phyloP scores from a whole-genome alignment of 192 early-diverging fungal species.

The Rhizophagus clarus region DNA sequence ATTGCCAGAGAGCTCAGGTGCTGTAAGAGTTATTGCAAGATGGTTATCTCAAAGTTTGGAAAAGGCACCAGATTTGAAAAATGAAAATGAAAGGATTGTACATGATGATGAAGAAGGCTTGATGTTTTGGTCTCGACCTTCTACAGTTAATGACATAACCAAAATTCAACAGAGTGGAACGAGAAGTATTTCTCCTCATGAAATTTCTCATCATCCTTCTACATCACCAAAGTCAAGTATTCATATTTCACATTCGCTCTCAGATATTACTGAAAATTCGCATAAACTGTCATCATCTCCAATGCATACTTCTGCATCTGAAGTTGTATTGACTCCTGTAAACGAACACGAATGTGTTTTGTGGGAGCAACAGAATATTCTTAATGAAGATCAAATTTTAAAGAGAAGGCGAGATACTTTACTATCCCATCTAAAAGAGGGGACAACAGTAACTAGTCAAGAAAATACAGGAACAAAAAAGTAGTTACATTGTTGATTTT shows the following conservation, averaged over 20 bases:
- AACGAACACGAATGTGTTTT: conserved; percentile 16
- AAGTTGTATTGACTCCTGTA: neutral
- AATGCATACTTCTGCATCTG: neutral
- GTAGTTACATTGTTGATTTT: neutral
- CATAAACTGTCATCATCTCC: neutral
- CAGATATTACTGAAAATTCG: conserved; percentile 12
- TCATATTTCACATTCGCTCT: conserved; percentile 2
- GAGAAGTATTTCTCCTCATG: neutral
- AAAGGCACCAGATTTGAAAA: neutral
- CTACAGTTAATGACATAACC: neutral
- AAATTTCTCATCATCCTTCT: neutral
- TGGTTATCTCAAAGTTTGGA: conserved; percentile 21
- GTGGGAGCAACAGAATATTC: conserved; percentile 26
- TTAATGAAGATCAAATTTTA: conserved; percentile 18
- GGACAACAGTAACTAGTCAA: neutral
- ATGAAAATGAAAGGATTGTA: neutral
- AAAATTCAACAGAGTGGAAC: neutral
- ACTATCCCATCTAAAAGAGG: conserved; percentile 1
- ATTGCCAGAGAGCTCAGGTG: conserved; percentile 68
- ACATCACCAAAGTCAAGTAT: neutral
- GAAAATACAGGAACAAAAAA: neutral
- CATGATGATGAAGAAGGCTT: conserved; percentile 3
- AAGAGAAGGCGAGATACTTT: conserved; percentile 24
- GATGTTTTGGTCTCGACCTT: neutral
- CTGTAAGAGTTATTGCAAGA: conserved; percentile 42